phyloP scores from a whole-genome alignment of 768 basidiomycete genomes.

The Phaeotremella skinneri region DNA sequence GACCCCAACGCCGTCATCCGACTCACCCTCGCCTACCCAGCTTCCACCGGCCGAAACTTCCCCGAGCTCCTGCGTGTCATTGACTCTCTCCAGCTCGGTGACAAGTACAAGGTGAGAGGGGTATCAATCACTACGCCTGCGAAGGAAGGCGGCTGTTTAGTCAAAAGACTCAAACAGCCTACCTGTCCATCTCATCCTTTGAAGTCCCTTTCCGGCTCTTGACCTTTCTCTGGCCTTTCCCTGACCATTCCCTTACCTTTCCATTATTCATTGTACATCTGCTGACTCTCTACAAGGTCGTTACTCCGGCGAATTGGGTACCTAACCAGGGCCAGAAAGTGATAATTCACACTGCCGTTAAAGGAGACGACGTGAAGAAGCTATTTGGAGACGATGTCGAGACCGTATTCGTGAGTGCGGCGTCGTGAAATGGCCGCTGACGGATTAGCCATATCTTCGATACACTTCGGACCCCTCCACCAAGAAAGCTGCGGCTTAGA shows the following conservation, averaged over 20 bases:
- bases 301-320: slow-evolving; percentile 96
- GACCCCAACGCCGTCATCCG: slow-evolving; percentile 96
- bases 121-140: too few species aligned
- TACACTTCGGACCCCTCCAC: slow-evolving; percentile 52
- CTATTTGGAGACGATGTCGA: slow-evolving; percentile 77
- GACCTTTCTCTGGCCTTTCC: not conserved
- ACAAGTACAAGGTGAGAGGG: slow-evolving; percentile 53
- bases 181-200: not conserved
- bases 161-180: not conserved
- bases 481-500: slow-evolving; percentile 17
- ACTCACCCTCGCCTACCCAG: slow-evolving; percentile 85
- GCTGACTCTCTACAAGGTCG: slow-evolving; percentile 56
- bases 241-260: not conserved
- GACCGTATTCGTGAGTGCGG: slow-evolving; percentile 66
- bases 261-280: too few species aligned
- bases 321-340: slow-evolving; percentile 87
- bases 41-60: slow-evolving; percentile 65
- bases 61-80: slow-evolving; percentile 60
- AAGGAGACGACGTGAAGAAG: slow-evolving; percentile 82
- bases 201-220: not conserved
- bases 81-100: slow-evolving; percentile 86
- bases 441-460: slow-evolving; percentile 74
- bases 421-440: not conserved
- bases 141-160: too few species aligned
- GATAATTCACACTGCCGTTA: slow-evolving; percentile 73